A percentile compares a stretch with the other conserved stretches of the same genome.
These are phyloP conservation scores for Populus euphratica DNA, from an alignment of 345 rosid genomes.

Conservation along the genomic window DNA sequence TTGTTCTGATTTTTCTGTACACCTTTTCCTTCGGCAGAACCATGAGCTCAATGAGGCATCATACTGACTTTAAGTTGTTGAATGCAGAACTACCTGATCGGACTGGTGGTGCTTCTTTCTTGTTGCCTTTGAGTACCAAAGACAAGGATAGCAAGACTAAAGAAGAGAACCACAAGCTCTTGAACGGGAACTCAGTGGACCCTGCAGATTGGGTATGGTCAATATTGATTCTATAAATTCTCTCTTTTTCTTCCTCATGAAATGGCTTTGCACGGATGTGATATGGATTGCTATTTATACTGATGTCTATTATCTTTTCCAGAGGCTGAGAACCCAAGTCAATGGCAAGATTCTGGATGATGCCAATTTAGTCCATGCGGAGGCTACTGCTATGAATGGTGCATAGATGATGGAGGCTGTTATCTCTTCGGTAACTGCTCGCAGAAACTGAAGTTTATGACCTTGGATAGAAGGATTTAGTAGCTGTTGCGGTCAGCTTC, in stretches of 20 bases:
- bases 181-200: constrained; percentile 80
- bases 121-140: constrained; percentile 61
- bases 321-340: constrained; percentile 78
- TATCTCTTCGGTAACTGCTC: constrained; percentile 2
- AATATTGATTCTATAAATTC: background rate
- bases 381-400: constrained; percentile 58
- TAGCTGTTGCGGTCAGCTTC: background rate
- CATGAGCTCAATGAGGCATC: background rate
- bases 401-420: constrained; percentile 43
- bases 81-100: constrained; percentile 84
- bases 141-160: constrained; percentile 65
- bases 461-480: background rate
- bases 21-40: background rate
- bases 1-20: background rate
- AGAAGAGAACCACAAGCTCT: constrained; percentile 92
- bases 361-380: constrained; percentile 51
- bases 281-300: background rate
- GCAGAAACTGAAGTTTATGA: constrained; percentile 16
- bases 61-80: constrained; percentile 19
- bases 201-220: constrained; percentile 81
- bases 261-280: background rate
- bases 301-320: constrained; percentile 9
- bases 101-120: constrained; percentile 44
- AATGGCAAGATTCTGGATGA: constrained; percentile 81
- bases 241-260: background rate